Evolutionary conservation across 1,139 yeast species (phyloP).

Genomic region (Hyphopichia fennica): DNA sequence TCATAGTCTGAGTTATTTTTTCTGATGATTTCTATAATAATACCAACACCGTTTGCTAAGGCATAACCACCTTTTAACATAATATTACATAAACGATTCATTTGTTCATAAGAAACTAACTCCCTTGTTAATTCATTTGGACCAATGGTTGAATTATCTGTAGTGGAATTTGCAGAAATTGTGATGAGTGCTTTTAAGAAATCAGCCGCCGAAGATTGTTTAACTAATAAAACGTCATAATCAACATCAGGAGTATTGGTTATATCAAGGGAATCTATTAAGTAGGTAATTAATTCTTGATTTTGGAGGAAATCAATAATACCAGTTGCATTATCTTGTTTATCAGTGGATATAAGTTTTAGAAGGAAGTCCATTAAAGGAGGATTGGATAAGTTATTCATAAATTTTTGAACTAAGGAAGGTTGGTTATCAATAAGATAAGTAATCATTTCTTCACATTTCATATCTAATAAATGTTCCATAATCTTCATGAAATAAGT

Average conservation of each 20-base stretch:
- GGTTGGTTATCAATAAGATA: constrained; percentile 66
- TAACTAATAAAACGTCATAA: constrained; percentile 47
- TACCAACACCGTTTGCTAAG: constrained; percentile 93
- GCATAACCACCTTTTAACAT: constrained; percentile 94
- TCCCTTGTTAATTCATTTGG: constrained; percentile 94
- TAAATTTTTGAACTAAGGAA: constrained; percentile 63
- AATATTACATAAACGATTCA: constrained; percentile 67
- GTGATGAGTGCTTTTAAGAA: constrained; percentile 49
- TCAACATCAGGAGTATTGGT: constrained; percentile 15
- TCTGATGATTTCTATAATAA: constrained; percentile 90
- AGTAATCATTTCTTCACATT: constrained; percentile 76
- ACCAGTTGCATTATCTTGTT: constrained; percentile 76
- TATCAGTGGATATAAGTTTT: constrained; percentile 76
- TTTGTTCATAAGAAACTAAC: constrained; percentile 69
- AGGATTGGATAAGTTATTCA: constrained; percentile 79
- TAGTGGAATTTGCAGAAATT: constrained; percentile 70
- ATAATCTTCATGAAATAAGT: constrained; percentile 92
- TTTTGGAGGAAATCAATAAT: constrained; percentile 68
- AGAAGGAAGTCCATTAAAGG: constrained; percentile 82
- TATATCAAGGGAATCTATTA: constrained; percentile 56
- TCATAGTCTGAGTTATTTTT: constrained; percentile 97
- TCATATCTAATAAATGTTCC: constrained; percentile 90
- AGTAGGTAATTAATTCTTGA: constrained; percentile 59
- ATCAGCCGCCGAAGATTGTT: constrained; percentile 49
- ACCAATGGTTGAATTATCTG: constrained; percentile 85